These are phyloP conservation scores for Westerdykella aurantiaca DNA, from an alignment of 2,329 filamentous ascomycete genomes.

Conservation along the genomic window DNA sequence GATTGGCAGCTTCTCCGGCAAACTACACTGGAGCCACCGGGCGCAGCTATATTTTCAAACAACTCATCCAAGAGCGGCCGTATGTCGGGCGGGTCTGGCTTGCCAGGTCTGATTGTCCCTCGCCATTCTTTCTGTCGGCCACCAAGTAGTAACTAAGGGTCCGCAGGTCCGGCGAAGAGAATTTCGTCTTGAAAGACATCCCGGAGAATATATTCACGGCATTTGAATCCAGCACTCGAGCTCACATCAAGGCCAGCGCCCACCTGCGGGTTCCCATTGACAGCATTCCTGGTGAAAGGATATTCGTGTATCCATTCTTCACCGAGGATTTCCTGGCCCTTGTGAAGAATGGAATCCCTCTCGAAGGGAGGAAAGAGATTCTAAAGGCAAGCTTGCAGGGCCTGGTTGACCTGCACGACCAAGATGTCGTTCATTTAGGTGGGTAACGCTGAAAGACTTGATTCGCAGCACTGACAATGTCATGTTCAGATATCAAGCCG, in stretches of 20 bases:
- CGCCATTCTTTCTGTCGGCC: conserved; percentile 1
- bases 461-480: too few species aligned
- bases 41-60: conserved; percentile 25
- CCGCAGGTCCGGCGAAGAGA: conserved; percentile 12
- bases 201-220: conserved; percentile 14
- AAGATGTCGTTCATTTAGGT: conserved; percentile 25
- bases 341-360: conserved; percentile 8
- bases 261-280: too few species aligned
- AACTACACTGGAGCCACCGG: conserved; percentile 22
- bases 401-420: conserved; percentile 19
- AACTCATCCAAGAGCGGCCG: conserved; percentile 30
- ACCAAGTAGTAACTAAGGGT: conserved; percentile 2
- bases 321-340: conserved; percentile 17
- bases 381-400: conserved; percentile 20
- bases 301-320: conserved; percentile 22
- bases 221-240: too few species aligned
- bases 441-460: background rate
- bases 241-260: too few species aligned
- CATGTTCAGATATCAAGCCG: conserved; percentile 22
- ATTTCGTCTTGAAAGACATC: conserved; percentile 22
- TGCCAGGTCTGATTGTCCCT: conserved; percentile 11
- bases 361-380: conserved; percentile 16
- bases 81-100: conserved; percentile 29
- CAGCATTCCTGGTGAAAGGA: conserved; percentile 12
- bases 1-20: too few species aligned